Evolutionary conservation across 177 flowering plant genomes (phyloP), one percentile per base, ranked within the genome.

Genomic region (Tripterygium wilfordii): DNA sequence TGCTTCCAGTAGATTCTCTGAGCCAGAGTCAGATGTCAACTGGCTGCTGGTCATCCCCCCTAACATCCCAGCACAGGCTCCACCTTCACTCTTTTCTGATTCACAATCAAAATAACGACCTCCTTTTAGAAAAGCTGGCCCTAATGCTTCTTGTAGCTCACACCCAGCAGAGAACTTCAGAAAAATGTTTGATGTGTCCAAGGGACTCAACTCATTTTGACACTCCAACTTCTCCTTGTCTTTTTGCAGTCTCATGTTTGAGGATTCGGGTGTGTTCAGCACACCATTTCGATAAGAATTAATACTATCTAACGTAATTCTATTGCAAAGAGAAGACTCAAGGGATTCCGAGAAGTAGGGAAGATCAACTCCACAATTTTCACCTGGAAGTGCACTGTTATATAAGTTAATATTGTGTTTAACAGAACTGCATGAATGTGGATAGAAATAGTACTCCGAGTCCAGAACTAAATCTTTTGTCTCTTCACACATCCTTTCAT

Each of bases 71-170:
- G n/a, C n/a, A n/a, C n/a, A n/a, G n/a, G n/a, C n/a, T n/a, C n/a
- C n/a, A n/a, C n/a, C n/a, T n/a, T n/a, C n/a, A n/a, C n/a, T n/a
- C n/a, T n/a, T n/a, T n/a, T n/a, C n/a, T n/a, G n/a, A n/a, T n/a
- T n/a, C n/a, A n/a, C n/a, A n/a, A n/a, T n/a, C n/a, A n/a, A n/a
- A n/a, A n/a, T n/a, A n/a, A n/a, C n/a, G n/a, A n/a, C 61, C 39
- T 60, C 51, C 13, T 38, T 36, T 21, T 48, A 32, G 35, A 19
- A 72, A 43, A 50, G 49, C 47, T 25, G 78, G 50, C 45, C 62
- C 79, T 45, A 77, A 76, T 45, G 68, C 84, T 61, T 71, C 59
- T 43, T 70, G 73, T 21, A 75, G 64, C 40, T 81, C 87, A 49
- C 61, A 69, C 8, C 64, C 73, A 12, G 23, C 15, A 12, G 85